Conservation (phyloP, 2,329 filamentous ascomycete species). For the Aspergillus floridensis region DNA sequence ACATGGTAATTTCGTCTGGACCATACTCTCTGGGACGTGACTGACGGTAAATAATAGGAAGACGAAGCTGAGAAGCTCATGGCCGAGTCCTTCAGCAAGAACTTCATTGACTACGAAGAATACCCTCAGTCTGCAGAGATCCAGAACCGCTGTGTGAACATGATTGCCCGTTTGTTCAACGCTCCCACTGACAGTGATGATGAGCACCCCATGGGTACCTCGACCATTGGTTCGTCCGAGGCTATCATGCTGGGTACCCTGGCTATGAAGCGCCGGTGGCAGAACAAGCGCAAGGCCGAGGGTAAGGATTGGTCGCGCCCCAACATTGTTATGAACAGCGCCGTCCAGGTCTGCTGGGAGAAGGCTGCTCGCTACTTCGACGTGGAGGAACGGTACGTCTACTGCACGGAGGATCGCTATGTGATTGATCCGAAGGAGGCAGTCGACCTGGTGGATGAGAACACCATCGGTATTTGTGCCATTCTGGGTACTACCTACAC, state of each 20-base stretch:
- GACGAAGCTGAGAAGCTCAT: constrained; percentile 96
- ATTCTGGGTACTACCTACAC: constrained; percentile 95
- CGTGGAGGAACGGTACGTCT: constrained; percentile 80
- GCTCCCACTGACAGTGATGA: constrained; percentile 59
- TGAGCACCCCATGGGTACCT: constrained; percentile 75
- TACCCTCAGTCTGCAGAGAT: constrained; percentile 79
- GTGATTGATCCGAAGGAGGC: constrained; percentile 64
- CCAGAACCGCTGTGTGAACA: constrained; percentile 87
- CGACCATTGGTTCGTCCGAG: constrained; percentile 85
- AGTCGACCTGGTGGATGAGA: constrained; percentile 63
- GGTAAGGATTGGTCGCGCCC: constrained; percentile 78
- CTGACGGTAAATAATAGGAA: constrained; percentile 57
- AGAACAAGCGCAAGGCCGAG: constrained; percentile 76
- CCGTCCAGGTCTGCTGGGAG: constrained; percentile 97
- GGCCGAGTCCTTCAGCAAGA: constrained; percentile 87
- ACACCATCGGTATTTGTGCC: constrained; percentile 84
- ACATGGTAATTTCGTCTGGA: constrained; percentile 64
- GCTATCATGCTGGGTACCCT: constrained; percentile 55
- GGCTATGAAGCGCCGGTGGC: constrained; percentile 95
- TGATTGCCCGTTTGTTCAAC: constrained; percentile 88
- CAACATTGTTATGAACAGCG: constrained; percentile 93
- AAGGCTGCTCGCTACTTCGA: constrained; percentile 89
- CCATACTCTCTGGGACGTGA: not conserved
- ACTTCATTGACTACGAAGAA: constrained; percentile 90
- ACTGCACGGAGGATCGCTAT: constrained; percentile 60